Base-by-base conservation (phyloP, 805 yeast species). In the Zygosaccharomyces siamensis region DNA sequence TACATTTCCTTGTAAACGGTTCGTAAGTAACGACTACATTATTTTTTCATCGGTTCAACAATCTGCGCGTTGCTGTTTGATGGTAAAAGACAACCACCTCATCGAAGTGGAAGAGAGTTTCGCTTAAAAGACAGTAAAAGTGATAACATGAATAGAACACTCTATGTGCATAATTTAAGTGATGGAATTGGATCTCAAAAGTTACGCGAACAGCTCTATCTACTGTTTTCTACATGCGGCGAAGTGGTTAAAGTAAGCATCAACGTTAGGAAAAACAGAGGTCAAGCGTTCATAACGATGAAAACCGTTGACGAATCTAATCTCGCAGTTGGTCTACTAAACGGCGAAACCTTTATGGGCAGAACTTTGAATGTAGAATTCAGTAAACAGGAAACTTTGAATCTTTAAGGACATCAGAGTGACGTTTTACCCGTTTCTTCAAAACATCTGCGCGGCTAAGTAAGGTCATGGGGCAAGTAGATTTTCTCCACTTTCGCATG, bases 271-370 rank as follows among this genome's bases (percentile, higher is more conserved):
- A 73, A 70, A 48, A 65, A 73, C 54, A 69, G 86, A 48, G 89
- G 89, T 0, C 88, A 83, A 59, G 89, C 89, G 0, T 85, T 83
- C 69, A 63, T 84, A 2, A 68, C 77, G 1, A 72, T 81, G 54
- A 71, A 76, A 30, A 72, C 75, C 21, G 49, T 69, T 1, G 74
- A 73, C 18, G 77, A 75, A 38, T 82, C 89, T 0, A 69, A 73
- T 10, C 43, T 69, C 41, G 87, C 88, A 0, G 43, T 76, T 52
- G 69, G 72, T 33, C 64, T 75, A 4, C 59, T 80, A 10, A 75
- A 82, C 42, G 70, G 71, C 2, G 75, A 73, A 31, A 48, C 50
- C 2, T 72, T 86, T 31, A 82, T 84, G 55, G 83, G 78, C 1
- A 81, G 80, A 54, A 66, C 67, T 4, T 50, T 84, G 41, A 61